phyloP scores from a whole-genome alignment of 2,329 filamentous ascomycete species.

The Coniochaeta prunicola region DNA sequence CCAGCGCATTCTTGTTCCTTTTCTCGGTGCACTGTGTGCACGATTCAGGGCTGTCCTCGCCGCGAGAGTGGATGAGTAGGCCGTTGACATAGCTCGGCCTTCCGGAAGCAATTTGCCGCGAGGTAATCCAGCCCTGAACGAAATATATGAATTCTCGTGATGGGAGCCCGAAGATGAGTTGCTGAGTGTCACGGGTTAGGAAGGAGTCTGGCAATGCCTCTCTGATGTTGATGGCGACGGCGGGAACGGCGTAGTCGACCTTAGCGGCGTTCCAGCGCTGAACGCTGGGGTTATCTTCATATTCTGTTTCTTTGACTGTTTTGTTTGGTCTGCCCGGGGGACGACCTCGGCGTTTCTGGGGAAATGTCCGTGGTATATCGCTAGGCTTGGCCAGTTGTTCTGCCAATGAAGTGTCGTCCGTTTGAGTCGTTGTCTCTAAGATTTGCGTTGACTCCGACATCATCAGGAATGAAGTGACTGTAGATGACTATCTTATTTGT shows the following conservation, averaged over 20 bases:
- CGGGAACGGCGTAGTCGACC: conserved; percentile 9
- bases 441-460: background rate
- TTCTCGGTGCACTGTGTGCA: conserved; percentile 15
- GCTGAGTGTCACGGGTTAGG: conserved; percentile 16
- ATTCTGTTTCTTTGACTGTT: conserved; percentile 16
- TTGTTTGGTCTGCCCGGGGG: conserved; percentile 18
- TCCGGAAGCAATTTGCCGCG: conserved; percentile 17
- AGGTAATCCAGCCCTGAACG: conserved; percentile 20
- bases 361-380: conserved; percentile 11
- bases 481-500: no score
- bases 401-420: background rate
- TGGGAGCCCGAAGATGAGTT: conserved; percentile 13
- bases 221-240: conserved; percentile 13
- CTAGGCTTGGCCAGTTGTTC: background rate
- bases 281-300: conserved; percentile 14
- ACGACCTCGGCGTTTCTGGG: conserved; percentile 16
- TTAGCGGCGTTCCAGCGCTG: conserved; percentile 16
- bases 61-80: conserved; percentile 19
- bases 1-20: conserved; percentile 15
- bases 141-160: conserved; percentile 17
- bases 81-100: conserved; percentile 21
- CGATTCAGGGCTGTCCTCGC: conserved; percentile 11
- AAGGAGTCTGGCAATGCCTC: conserved; percentile 13
- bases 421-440: background rate
- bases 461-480: no score